Percentiles rank a stretch among this genome's conserved stretches.
phyloP scores from a whole-genome alignment of 805 yeast genomes.

The Dipodascus geniculatus region DNA sequence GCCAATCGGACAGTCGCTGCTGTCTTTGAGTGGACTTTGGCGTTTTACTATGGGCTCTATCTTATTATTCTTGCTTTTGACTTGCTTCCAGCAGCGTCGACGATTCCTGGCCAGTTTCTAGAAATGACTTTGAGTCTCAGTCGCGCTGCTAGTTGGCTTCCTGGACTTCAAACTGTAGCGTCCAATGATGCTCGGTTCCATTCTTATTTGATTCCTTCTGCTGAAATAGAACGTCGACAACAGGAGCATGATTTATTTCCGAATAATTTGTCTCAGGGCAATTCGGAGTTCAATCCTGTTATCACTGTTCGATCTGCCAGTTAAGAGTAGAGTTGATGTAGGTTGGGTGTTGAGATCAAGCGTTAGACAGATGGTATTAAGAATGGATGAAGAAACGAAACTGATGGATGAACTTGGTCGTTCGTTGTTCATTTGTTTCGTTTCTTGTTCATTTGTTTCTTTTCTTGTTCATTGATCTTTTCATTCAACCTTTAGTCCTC shows the following conservation, averaged over 20 bases:
- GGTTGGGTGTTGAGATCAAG: too few species aligned
- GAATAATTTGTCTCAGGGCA: neutral
- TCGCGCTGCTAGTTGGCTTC: conserved; percentile 8
- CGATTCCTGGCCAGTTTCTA: conserved; percentile 18
- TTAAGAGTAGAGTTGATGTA: too few species aligned
- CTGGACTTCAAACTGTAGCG: conserved; percentile 3
- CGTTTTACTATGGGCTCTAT: conserved; percentile 74
- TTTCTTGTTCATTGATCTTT: too few species aligned
- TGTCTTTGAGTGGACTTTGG: conserved; percentile 71
- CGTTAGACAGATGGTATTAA: too few species aligned
- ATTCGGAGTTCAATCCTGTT: too few species aligned
- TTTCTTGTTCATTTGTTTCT: too few species aligned
- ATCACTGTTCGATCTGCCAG: too few species aligned
- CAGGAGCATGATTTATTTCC: neutral
- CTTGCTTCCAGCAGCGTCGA: conserved; percentile 49
- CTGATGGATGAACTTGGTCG: too few species aligned
- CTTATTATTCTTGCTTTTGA: conserved; percentile 57
- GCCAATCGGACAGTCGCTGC: conserved; percentile 38
- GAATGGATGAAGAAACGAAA: too few species aligned
- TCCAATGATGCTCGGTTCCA: neutral
- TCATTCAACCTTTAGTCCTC: too few species aligned
- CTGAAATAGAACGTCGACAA: neutral
- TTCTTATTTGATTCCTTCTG: neutral
- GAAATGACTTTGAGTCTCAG: conserved; percentile 7
- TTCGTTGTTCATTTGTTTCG: too few species aligned